A percentile compares a stretch with the other conserved stretches of the same genome.
Evolutionary conservation across 2,329 filamentous ascomycete genomes (phyloP).

Genomic region (Claviceps cyperi): DNA sequence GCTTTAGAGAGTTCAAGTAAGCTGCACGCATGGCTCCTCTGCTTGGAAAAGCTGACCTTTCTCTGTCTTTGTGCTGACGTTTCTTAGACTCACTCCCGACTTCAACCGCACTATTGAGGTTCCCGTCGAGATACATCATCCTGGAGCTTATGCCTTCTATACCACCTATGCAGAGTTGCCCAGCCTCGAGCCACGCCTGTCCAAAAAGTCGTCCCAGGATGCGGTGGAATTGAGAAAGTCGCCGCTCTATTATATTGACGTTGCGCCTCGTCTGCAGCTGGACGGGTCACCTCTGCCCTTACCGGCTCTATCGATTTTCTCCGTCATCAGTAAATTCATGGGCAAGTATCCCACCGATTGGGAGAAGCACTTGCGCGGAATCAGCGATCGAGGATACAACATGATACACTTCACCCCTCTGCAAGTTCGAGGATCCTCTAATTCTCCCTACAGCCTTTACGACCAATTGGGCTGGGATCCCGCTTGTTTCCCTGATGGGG

Average conservation of each 20-base stretch:
- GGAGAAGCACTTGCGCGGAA: slow-evolving; percentile 77
- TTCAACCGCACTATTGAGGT: slow-evolving; percentile 89
- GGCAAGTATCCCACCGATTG: slow-evolving; percentile 80
- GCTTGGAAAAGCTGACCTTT: not conserved
- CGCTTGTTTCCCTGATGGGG: slow-evolving; percentile 67
- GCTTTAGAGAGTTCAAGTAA: slow-evolving; percentile 82
- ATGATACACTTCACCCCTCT: slow-evolving; percentile 98
- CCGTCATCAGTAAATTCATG: slow-evolving; percentile 96
- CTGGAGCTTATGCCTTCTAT: slow-evolving; percentile 90
- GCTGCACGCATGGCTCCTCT: slow-evolving; percentile 15
- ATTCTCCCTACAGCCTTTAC: slow-evolving; percentile 94
- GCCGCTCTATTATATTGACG: slow-evolving; percentile 79
- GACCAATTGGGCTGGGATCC: slow-evolving; percentile 84
- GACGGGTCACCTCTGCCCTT: slow-evolving; percentile 64
- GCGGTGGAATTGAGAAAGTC: slow-evolving; percentile 47
- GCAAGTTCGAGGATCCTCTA: slow-evolving; percentile 75
- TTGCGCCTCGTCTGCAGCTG: slow-evolving; percentile 66
- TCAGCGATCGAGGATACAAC: slow-evolving; percentile 87
- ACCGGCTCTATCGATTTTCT: slow-evolving; percentile 81
- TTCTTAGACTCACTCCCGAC: slow-evolving; percentile 62
- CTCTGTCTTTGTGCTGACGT: not conserved
- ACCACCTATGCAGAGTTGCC: slow-evolving; percentile 83
- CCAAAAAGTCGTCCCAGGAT: slow-evolving; percentile 14
- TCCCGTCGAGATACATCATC: slow-evolving; percentile 66
- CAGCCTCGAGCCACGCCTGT: slow-evolving; percentile 30